Percentiles rank a stretch among this genome's conserved stretches.
phyloP scores from a whole-genome alignment of 2,329 filamentous ascomycete species.

The Fusarium heterosporum region DNA sequence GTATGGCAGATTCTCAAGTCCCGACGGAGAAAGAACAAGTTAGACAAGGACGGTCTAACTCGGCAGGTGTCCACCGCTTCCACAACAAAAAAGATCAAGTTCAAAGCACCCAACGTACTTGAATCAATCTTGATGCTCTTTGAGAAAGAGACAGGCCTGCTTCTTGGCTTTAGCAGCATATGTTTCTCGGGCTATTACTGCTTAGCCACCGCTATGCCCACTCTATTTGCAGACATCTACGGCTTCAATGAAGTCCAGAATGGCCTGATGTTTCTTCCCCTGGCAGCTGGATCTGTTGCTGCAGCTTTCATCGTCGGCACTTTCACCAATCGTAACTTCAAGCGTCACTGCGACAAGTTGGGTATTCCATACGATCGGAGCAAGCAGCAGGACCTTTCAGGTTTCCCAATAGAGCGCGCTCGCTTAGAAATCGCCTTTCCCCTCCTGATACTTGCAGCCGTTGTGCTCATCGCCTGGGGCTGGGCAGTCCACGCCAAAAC shows the following conservation, averaged over 20 bases:
- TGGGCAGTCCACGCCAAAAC: slow-evolving; percentile 61
- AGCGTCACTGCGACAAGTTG: slow-evolving; percentile 66
- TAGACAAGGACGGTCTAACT: slow-evolving; percentile 15
- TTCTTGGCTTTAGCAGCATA: slow-evolving; percentile 59
- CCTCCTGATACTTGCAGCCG: slow-evolving; percentile 62
- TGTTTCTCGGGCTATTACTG: slow-evolving; percentile 65
- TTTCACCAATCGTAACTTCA: slow-evolving; percentile 75
- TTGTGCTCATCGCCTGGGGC: slow-evolving; percentile 62
- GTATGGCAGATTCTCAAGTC: slow-evolving; percentile 48
- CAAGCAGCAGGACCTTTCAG: slow-evolving; percentile 61
- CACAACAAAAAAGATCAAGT: slow-evolving; percentile 47
- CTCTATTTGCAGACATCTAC: slow-evolving; percentile 64
- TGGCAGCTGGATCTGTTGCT: slow-evolving; percentile 62
- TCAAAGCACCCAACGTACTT: slow-evolving; percentile 57
- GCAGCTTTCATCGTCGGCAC: slow-evolving; percentile 62
- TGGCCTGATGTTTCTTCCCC: slow-evolving; percentile 65
- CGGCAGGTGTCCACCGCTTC: slow-evolving; percentile 32
- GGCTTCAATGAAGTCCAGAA: slow-evolving; percentile 67
- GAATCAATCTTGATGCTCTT: slow-evolving; percentile 56
- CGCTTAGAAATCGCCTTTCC: slow-evolving; percentile 63
- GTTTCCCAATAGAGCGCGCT: slow-evolving; percentile 64
- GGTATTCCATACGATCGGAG: slow-evolving; percentile 65
- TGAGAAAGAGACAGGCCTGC: slow-evolving; percentile 57
- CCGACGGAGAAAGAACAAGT: slow-evolving; percentile 26
- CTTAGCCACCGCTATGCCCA: slow-evolving; percentile 59